Base-by-base conservation (phyloP, 768 basidiomycete species). In the Sarcomyxa edulis region DNA sequence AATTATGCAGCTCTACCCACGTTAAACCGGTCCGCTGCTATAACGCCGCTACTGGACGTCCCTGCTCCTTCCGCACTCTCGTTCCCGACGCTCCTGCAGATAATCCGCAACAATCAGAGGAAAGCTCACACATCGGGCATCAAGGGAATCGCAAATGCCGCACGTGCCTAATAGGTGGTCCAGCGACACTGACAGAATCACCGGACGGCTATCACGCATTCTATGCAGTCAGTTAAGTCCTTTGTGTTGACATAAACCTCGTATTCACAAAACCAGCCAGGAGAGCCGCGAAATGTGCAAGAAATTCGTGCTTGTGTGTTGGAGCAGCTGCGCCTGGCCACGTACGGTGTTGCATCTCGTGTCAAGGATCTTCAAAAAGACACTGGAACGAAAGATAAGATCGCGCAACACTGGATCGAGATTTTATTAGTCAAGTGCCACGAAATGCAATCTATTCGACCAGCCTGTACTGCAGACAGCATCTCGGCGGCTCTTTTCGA, bases 401-500 rank as follows among this genome's bases (percentile, higher is more conserved):
- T 58, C 7, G 47, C 60, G 0, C 51, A 64, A 34, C 35, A 52
- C 21, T 63, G 58, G 58, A 60, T 67, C 37, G 51, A 60, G 2
- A 38, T 47, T 1, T 43, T 61, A 3, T 30, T 62, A 2, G 10
- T 42, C 23, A 42, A 49, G 22, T 40, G 42, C 0, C 46, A 35
- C 2, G 39, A 36, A 28, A 40, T 43, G 34, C 48, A 46, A 19
- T 19, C 23, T 5, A 30, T 25, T 22, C 19, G 34, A 30, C 1
- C 24, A 53, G 53, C 55, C 56, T 12, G 35, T 29, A 5, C 41
- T 4, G 11, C 33, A 27, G 21, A 48, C 3, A 56, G 59, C 29
- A 58, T 57, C 0, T 52, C 61, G 0, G 51, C 60, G 12, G 61
- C 69, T 43, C 54, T 68, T 18, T 49, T 68, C 0, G 65, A 69